These are phyloP conservation scores for Zoysia pacifica DNA, from an alignment of 176 grass and related monocot species.

Conservation along the genomic window DNA sequence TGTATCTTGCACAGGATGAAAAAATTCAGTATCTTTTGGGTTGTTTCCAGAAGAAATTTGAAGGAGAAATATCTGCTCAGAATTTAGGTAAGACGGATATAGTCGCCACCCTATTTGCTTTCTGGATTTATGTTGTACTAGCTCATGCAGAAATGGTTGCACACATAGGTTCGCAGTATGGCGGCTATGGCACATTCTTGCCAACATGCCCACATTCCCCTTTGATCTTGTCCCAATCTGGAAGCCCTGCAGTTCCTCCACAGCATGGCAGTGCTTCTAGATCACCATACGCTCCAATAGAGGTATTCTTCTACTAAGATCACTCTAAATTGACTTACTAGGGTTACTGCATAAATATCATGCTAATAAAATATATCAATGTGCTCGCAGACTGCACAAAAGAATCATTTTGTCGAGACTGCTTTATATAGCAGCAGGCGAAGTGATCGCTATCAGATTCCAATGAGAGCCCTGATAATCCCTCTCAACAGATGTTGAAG, in stretches of 20 bases:
- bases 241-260: constrained; percentile 44
- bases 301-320: constrained; percentile 55
- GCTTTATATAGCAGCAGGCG: constrained; percentile 43
- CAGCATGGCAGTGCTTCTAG: constrained; percentile 53
- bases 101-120: constrained; percentile 24
- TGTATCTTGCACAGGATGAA: constrained; percentile 52
- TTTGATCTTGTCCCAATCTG: constrained; percentile 41
- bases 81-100: constrained; percentile 54
- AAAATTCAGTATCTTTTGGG: constrained; percentile 65
- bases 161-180: constrained; percentile 53
- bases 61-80: constrained; percentile 44
- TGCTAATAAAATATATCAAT: constrained; percentile 31
- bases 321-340: constrained; percentile 27
- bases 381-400: constrained; percentile 45
- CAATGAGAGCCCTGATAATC: constrained; percentile 42
- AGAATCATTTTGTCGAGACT: constrained; percentile 42
- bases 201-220: constrained; percentile 41
- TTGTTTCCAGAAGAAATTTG: constrained; percentile 67
- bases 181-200: constrained; percentile 63
- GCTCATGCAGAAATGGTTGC: constrained; percentile 37
- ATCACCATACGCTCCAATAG: constrained; percentile 43
- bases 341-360: constrained; percentile 32
- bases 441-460: constrained; percentile 33
- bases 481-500: constrained; percentile 36
- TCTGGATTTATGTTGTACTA: constrained; percentile 31